Evolutionary conservation across 371 early-diverging fungal species (phyloP), one percentile per base, ranked within the genome.

Genomic region (Catenaria anguillulae): DNA sequence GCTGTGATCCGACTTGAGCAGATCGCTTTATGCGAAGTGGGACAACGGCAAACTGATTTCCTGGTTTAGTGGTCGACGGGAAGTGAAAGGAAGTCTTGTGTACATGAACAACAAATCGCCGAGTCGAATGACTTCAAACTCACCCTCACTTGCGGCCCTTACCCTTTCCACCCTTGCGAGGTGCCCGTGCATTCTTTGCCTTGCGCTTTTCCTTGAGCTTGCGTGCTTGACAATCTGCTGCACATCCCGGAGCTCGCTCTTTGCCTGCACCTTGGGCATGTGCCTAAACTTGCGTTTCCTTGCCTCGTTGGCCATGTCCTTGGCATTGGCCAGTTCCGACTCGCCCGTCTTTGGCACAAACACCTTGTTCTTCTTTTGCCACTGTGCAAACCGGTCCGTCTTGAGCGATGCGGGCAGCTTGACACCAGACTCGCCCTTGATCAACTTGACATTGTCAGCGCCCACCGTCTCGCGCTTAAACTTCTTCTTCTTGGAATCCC

Each of bases 401-500:
- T 92, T 92, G 77, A 84, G 94, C 12, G 85, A 77, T 1, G 96
- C 98, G 2, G 90, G 87, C 33, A 97, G 80, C 69, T 86, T 74
- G 23, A 87, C 84, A 52, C 98, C 98, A 60, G 82, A 84, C 65
- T 96, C 98, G 6, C 91, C 89, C 59, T 81, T 84, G 62, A 97
- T 90, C 67, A 90, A 67, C 78, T 96, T 97, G 71, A 90, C 89
- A 78, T 96, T 96, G 67, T 96, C 95, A 1, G 88, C 69, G n/a
- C 96, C 98, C 65, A 93, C 79, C 4, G 78, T 75, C 26, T 86
- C 85, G 33, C 81, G 70, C 54, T 89, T 83, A 77, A 92, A 95
- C 69, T 84, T 86, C 73, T 89, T 90, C 82, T 95, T 93, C 70
- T 86, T 90, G 55, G 84, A 75, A 69, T 97, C 97, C 98, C 98